Evolutionary conservation across 2,329 filamentous ascomycete genomes (phyloP), one percentile per base, ranked within the genome.

Genomic region (Penicillium freii): DNA sequence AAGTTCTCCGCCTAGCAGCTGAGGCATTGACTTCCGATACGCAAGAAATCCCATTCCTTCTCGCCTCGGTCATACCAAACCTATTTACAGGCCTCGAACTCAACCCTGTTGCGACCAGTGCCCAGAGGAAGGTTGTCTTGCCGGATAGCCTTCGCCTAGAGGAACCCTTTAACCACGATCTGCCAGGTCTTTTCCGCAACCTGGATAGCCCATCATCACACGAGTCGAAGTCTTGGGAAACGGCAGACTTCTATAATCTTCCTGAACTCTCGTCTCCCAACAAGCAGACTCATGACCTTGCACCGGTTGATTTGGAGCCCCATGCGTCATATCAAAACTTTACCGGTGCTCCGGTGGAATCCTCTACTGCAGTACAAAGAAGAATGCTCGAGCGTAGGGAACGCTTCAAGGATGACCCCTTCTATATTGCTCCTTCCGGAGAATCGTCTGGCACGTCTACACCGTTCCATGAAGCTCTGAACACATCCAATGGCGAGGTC

Each of bases 371-470:
- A 46, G 72, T 90, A 42, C 89, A 90, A 5, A 82, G 87, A 61
- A 84, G 90, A 61, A 90, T 87, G 66, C 85, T 87, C 4, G 91
- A 96, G 69, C 84, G 92, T 11, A 78, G 83, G 56, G 92, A 96
- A 70, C 85, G 91, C 56, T 91, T 96, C 73, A 89, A 84, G 65
- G 93, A 97, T 69, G 94, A 99, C 68, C 94, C 94, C 0, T 99
- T 96, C 73, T 99, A 99, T 70, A 97, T 99, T 68, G 81, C 80
- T 25, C 75, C 77, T 8, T 77, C 77, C 38, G 80, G 79, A 27
- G 78, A 76, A 42, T 75, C 77, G 0, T 85, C 84, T 4, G 84
- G 85, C 34, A 83, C 83, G 6, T 88, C 88, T 0, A 93, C 90
- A 0, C 90, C 90, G 0, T 87, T 94, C 49, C 89, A 93, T 68